These are phyloP conservation scores for Ploettnerulaceae sp. DNA, from an alignment of 2,329 filamentous ascomycete genomes.

Conservation along the genomic window DNA sequence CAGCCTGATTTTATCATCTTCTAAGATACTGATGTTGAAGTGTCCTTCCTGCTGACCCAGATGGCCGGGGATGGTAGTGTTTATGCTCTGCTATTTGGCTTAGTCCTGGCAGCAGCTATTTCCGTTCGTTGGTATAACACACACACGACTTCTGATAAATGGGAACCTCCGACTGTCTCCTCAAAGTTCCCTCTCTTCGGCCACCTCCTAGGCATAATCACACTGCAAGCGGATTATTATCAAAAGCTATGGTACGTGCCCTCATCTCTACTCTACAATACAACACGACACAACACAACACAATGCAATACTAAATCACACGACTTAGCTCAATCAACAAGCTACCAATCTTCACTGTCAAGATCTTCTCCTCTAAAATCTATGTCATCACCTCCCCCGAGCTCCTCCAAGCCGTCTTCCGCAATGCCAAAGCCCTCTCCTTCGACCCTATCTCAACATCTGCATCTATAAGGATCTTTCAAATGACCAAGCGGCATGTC, in stretches of 20 bases:
- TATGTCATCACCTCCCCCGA: conserved; percentile 41
- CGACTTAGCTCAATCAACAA: conserved; percentile 19
- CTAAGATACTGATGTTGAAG: background rate
- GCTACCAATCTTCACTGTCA: conserved; percentile 39
- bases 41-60: background rate
- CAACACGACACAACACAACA: too few species aligned
- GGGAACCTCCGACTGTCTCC: conserved; percentile 41
- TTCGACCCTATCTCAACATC: conserved; percentile 40
- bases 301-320: background rate
- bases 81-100: background rate
- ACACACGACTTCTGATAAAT: conserved; percentile 23
- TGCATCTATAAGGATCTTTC: conserved; percentile 36
- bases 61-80: background rate
- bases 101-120: background rate
- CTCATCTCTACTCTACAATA: background rate
- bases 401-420: conserved; percentile 38
- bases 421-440: conserved; percentile 36
- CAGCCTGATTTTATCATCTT: background rate
- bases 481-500: conserved; percentile 31
- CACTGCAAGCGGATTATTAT: conserved; percentile 35
- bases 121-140: background rate
- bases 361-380: conserved; percentile 39
- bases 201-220: conserved; percentile 41
- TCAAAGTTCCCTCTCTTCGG: conserved; percentile 41
- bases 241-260: conserved; percentile 34